Evolutionary conservation across 306 rosid genomes (phyloP), one percentile per base, ranked within the genome.

Genomic region (Inga laurina): DNA sequence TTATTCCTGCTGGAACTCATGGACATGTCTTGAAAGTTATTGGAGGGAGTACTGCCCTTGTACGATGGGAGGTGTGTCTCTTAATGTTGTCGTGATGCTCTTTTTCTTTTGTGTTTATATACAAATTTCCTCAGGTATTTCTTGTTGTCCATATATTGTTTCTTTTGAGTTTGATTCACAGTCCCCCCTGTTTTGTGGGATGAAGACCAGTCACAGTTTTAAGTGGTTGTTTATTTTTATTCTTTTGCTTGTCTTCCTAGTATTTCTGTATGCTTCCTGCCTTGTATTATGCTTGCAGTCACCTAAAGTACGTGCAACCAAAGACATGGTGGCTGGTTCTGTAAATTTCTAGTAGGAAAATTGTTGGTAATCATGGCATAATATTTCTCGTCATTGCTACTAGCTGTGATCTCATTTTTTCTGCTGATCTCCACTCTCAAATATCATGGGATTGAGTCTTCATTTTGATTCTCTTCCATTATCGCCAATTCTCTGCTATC

Each of bases 1-100:
- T 87, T 86, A 88, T 93, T 86, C 99, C 99, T 66, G 77, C 88
- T 67, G 92, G 91, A 79, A 93, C 94, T 72, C 87, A 85, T 71
- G 99, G 99, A 61, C 93, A 68, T 56, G 83, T 95, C 84, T 75
- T 95, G 88, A 95, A 86, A 91, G 75, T 90, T 78, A 84, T 92
- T 77, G 88, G 89, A 78, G 87, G 82, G 80, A 84, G 88, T 81
- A 86, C 92, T 70, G 96, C 91, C 91, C 98, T 95, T 87, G 99
- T 95, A 73, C 90, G 91, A 89, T 95, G 98, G 99, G 96, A 95
- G 98, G 99, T 95, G 86, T 84, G 61, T 82, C 64, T 62, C 62
- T 59, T n/a, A 57, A 32, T 82, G 64, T 19, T 72, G 1, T 71
- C 37, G 48, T 22, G 70, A 76, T 77, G 45, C 67, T 85, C 80